Evolutionary conservation across 495 filamentous ascomycete species (phyloP).

Genomic region (Penicillium paradoxum): DNA sequence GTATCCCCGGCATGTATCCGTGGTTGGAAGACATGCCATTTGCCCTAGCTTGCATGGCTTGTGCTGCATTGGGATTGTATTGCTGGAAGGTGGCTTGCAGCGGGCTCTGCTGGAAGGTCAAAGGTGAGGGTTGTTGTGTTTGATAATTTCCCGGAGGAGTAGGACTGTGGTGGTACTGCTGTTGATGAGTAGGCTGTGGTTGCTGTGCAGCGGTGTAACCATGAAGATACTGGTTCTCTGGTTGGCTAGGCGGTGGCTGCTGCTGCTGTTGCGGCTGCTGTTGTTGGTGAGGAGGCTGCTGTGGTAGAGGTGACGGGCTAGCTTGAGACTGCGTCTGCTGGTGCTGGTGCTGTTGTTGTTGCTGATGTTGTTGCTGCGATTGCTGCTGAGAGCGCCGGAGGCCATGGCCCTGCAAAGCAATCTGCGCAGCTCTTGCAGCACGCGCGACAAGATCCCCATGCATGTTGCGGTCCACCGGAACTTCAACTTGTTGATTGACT

Average conservation of each 20-base stretch:
- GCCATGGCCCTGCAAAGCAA: slow-evolving; percentile 48
- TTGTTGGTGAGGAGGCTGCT: slow-evolving; percentile 27
- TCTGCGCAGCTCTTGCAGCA: slow-evolving; percentile 50
- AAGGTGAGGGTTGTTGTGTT: slow-evolving; percentile 25
- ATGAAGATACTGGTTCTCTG: slow-evolving; percentile 30
- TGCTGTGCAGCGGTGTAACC: slow-evolving; percentile 29
- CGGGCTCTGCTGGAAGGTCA: slow-evolving; percentile 41
- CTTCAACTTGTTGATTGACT: slow-evolving; percentile 38
- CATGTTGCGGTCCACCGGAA: slow-evolving; percentile 41
- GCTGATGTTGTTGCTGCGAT: slow-evolving; percentile 30
- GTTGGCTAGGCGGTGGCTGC: slow-evolving; percentile 26
- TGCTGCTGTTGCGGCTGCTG: slow-evolving; percentile 20
- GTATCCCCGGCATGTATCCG: slow-evolving; percentile 48
- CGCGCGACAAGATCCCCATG: slow-evolving; percentile 50
- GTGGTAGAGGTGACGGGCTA: slow-evolving; percentile 19
- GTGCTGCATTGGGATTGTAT: slow-evolving; percentile 38
- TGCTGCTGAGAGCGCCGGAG: slow-evolving; percentile 43
- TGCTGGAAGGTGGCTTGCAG: slow-evolving; percentile 44
- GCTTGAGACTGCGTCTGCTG: slow-evolving; percentile 18
- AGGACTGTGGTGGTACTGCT: slow-evolving; percentile 38
- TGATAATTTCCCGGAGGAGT: slow-evolving; percentile 37
- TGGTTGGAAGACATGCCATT: slow-evolving; percentile 39
- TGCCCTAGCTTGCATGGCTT: slow-evolving; percentile 29
- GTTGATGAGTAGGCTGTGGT: slow-evolving; percentile 26
- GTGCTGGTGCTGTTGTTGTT: slow-evolving; percentile 20